Evolutionary conservation across 306 rosid genomes (phyloP).

Genomic region (Biancaea sappan): DNA sequence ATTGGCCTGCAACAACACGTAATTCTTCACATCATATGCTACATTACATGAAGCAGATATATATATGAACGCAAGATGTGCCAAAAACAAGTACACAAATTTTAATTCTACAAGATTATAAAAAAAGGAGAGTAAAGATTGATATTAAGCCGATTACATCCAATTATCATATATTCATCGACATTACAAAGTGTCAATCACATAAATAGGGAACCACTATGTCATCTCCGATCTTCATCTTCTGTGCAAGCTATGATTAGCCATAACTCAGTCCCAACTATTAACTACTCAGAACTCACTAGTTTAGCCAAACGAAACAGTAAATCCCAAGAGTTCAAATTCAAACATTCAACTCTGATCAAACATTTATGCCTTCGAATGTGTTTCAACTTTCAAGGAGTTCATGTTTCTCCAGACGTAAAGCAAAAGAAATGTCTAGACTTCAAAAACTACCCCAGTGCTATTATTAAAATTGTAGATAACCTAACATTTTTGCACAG

Average conservation of each 20-base stretch:
- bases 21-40: conserved; percentile 16
- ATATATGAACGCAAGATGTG: background rate
- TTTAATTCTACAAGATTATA: too few relatives aligned
- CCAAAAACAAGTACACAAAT: too few relatives aligned
- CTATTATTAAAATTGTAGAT: background rate
- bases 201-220: conserved; percentile 1
- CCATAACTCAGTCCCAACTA: background rate
- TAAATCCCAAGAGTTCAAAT: background rate
- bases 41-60: background rate
- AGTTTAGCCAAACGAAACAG: background rate
- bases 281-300: background rate
- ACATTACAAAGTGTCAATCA: background rate
- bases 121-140: too few relatives aligned
- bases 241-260: background rate
- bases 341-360: background rate
- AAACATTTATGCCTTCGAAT: background rate
- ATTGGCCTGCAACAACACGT: conserved; percentile 68
- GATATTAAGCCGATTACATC: background rate
- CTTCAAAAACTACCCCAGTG: background rate
- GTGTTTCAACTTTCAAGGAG: background rate
- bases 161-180: background rate
- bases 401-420: background rate
- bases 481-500: background rate
- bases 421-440: background rate
- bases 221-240: conserved; percentile 8